Conservation (phyloP, 306 rosid species). For the Lagenaria siceraria region DNA sequence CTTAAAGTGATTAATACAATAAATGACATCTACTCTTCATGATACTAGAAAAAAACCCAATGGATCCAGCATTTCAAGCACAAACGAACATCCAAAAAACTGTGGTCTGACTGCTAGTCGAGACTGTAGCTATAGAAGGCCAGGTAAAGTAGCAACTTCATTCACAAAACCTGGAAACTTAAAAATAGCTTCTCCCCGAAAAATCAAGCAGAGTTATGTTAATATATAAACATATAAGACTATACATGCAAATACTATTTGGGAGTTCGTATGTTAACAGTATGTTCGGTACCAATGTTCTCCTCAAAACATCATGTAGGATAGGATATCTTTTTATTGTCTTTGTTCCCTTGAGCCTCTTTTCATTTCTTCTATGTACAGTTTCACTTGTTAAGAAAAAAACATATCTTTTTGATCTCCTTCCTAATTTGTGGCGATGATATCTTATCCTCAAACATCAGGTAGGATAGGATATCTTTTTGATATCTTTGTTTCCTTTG, state of each 20-base stretch:
- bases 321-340: not conserved
- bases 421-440: not conserved
- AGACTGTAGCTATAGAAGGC: not conserved
- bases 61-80: not conserved
- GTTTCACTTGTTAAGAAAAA: too few relatives aligned
- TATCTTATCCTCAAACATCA: not conserved
- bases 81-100: not conserved
- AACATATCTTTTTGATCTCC: not conserved
- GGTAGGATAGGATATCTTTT: not conserved
- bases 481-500: not conserved
- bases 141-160: not conserved
- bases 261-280: not conserved
- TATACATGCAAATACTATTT: not conserved
- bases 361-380: too few relatives aligned
- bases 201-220: not conserved
- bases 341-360: not conserved
- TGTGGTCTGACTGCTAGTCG: not conserved
- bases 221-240: not conserved
- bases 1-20: constrained; percentile 3
- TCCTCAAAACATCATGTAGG: not conserved
- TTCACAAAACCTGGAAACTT: not conserved
- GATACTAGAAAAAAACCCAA: not conserved
- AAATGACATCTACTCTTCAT: not conserved
- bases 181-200: not conserved
- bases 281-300: not conserved